Evolutionary conservation across 2,329 filamentous ascomycete genomes (phyloP).

Genomic region (Beauveria brongniartii): DNA sequence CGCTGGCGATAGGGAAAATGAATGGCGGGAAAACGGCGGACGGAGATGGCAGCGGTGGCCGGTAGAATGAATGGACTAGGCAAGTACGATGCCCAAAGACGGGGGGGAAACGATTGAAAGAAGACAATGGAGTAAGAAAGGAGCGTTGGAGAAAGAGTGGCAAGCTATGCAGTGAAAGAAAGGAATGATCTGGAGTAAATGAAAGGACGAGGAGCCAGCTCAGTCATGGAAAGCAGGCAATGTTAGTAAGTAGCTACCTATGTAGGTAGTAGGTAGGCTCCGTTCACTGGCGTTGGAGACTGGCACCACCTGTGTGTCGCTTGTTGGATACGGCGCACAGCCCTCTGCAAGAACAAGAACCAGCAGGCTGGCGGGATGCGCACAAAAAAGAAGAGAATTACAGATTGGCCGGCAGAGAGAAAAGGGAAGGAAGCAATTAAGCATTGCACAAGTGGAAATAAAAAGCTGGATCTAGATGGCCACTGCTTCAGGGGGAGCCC

Average conservation of each 20-base stretch:
- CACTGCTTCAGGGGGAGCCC: background rate
- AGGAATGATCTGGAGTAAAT: background rate
- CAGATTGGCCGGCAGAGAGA: background rate
- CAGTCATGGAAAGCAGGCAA: background rate
- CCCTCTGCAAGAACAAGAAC: background rate
- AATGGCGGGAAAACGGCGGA: background rate
- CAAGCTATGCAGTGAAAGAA: constrained; percentile 1
- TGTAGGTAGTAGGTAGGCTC: no score
- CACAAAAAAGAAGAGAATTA: background rate
- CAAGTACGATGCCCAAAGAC: background rate
- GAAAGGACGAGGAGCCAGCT: background rate
- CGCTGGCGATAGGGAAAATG: background rate
- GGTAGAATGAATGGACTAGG: background rate
- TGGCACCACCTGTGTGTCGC: constrained; percentile 2
- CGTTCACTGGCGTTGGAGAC: background rate
- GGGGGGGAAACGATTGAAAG: background rate
- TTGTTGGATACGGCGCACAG: background rate
- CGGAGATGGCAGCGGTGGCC: background rate
- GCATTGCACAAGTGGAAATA: background rate
- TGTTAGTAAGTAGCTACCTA: no score
- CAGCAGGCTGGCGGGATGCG: background rate
- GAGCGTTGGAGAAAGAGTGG: constrained; percentile 6
- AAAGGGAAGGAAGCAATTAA: background rate
- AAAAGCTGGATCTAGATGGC: background rate
- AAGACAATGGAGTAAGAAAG: background rate